phyloP scores from a whole-genome alignment of 2,329 filamentous ascomycete genomes.

The Epichloe bromicola region DNA sequence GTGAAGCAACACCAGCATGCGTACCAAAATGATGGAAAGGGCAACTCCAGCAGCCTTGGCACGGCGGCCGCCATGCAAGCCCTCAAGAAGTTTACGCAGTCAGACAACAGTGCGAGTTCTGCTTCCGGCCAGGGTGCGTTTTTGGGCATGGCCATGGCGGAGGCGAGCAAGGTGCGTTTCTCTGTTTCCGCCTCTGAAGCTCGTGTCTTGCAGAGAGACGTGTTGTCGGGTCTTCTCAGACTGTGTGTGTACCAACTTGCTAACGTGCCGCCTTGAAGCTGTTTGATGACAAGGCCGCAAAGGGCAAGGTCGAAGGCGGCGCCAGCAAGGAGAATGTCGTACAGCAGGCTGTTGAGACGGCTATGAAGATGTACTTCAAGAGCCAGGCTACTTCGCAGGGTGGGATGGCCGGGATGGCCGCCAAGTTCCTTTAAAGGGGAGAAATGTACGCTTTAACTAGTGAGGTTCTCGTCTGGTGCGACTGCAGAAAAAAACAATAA shows the following conservation, averaged over 20 bases:
- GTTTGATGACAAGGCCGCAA: conserved; percentile 44
- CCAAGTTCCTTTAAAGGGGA: conserved; percentile 24
- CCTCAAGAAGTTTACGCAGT: conserved; percentile 61
- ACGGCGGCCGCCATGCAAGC: conserved; percentile 70
- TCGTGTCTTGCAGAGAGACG: no score
- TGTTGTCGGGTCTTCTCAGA: not conserved
- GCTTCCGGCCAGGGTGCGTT: conserved; percentile 60
- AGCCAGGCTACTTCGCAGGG: conserved; percentile 40
- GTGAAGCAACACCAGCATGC: conserved; percentile 64
- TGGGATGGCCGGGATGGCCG: conserved; percentile 31
- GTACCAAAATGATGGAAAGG: conserved; percentile 41
- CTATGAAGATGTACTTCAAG: conserved; percentile 86
- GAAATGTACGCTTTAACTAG: no score
- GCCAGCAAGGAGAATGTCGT: conserved; percentile 72
- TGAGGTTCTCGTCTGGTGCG: no score
- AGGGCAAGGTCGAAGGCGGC: conserved; percentile 39
- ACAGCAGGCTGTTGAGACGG: conserved; percentile 70
- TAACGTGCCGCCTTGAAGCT: conserved; percentile 25
- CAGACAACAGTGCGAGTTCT: conserved; percentile 32
- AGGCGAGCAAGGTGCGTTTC: conserved; percentile 59
- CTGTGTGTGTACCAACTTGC: not conserved
- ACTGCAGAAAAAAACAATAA: no score
- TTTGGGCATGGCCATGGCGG: conserved; percentile 73
- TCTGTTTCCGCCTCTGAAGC: not conserved
- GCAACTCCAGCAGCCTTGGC: conserved; percentile 44